Base-by-base conservation (phyloP, 345 rosid genomes). In the Murraya koenigii region DNA sequence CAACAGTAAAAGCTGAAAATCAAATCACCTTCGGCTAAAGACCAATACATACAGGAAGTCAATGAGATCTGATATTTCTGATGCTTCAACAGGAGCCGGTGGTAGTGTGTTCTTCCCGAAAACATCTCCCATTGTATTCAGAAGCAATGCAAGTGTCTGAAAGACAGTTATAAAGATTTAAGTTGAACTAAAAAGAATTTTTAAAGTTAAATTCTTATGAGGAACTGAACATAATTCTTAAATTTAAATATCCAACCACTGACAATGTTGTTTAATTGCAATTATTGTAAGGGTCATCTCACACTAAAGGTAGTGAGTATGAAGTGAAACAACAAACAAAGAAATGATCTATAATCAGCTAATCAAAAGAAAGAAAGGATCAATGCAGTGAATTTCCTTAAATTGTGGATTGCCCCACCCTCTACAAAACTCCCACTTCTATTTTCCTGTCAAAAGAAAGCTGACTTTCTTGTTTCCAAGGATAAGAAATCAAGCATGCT, bases 31-130 rank as follows among this genome's bases (percentile, higher is more conserved):
- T 47, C 63, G 65, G 30, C 44, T 52, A 15, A 65, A 71, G 36
- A 15, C 52, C n/a, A 33, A 32, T 47, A 82, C 97, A 89, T 82
- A 94, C 98, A 97, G 85, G 87, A 89, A 97, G 84, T 94, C 97
- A 7, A 97, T 85, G 72, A 94, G 95, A 85, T 91, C 98, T 7
- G 82, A 71, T 72, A 94, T 93, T 80, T 94, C 95, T 36, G 98
- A 90, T 68, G 97, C 98, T 78, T 91, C 93, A 58, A 78, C 91
- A 0, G 92, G 89, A 75, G 79, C 82, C 2, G 85, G 52, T 30
- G 88, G 86, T 79, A 86, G 92, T 8, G 89, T 33, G 78, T 87
- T 90, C 87, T 85, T 94, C 81, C 95, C 98, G 8, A 92, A 97
- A 71, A 94, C 92, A 66, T 94, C 99, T 56, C 88, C 90, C 93